Conservation (phyloP, 1,284 basidiomycete species). For the Farysia itapuensis region DNA sequence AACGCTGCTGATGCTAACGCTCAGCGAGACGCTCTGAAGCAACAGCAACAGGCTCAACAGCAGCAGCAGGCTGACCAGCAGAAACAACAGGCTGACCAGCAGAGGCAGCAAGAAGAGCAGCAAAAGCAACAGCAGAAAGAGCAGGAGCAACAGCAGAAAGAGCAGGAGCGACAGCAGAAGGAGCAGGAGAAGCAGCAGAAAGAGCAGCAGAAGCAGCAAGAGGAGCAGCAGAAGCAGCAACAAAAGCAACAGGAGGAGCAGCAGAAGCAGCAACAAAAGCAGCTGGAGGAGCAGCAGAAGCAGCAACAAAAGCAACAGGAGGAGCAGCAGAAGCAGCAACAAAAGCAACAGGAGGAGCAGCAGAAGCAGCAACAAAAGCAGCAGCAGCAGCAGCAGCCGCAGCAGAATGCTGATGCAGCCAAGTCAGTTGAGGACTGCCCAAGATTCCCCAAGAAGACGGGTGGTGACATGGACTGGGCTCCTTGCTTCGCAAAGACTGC, state of each 20-base stretch:
- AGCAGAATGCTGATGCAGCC: constrained; percentile 1
- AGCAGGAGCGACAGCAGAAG: constrained; percentile 3
- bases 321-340: neutral
- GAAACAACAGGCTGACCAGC: constrained; percentile 2
- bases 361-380: constrained; percentile 9
- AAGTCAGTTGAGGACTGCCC: constrained; percentile 13
- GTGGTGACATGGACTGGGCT: constrained; percentile 16
- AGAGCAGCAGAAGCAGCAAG: constrained; percentile 1
- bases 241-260: constrained; percentile 9
- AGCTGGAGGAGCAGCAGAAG: constrained; percentile 2
- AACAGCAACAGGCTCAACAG: neutral
- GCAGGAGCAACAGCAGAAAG: constrained; percentile 1
- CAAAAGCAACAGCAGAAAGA: neutral
- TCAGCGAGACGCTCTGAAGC: neutral
- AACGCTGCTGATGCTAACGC: neutral
- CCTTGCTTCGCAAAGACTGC: constrained; percentile 26
- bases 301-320: constrained; percentile 6
- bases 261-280: constrained; percentile 1
- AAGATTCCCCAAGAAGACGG: constrained; percentile 23
- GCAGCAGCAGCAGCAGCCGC: constrained; percentile 1
- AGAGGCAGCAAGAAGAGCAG: constrained; percentile 1
- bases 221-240: constrained; percentile 6
- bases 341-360: constrained; percentile 4
- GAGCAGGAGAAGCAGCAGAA: constrained; percentile 1
- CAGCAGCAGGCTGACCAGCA: constrained; percentile 1